Evolutionary conservation across 2,329 filamentous ascomycete genomes (phyloP).

Genomic region (Clarireedia homoeocarpa): DNA sequence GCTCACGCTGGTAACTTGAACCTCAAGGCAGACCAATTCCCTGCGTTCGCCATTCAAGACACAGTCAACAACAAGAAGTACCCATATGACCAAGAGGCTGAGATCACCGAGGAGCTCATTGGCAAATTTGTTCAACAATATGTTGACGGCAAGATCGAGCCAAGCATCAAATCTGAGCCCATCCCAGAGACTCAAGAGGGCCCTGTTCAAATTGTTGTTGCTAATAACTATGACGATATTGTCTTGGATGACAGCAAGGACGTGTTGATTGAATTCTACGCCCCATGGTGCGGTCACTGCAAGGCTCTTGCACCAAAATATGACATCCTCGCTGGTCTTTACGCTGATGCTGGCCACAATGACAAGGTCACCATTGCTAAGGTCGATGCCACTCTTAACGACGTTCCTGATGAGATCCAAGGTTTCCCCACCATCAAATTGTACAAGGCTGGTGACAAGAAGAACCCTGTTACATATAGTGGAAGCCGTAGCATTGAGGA

Average conservation of each 20-base stretch:
- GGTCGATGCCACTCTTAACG: constrained; percentile 93
- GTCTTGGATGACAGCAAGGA: constrained; percentile 94
- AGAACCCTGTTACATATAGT: constrained; percentile 74
- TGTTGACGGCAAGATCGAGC: constrained; percentile 77
- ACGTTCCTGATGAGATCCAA: constrained; percentile 92
- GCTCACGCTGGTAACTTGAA: constrained; percentile 96
- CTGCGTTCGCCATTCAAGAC: constrained; percentile 96
- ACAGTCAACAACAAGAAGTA: constrained; percentile 94
- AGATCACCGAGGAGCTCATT: constrained; percentile 62
- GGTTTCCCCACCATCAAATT: constrained; percentile 99
- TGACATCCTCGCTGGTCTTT: constrained; percentile 77
- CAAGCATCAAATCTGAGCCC: constrained; percentile 97
- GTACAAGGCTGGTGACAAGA: constrained; percentile 85
- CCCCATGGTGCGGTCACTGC: constrained; percentile 99
- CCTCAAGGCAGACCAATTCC: constrained; percentile 91
- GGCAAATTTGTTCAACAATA: constrained; percentile 81
- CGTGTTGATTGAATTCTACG: constrained; percentile 96
- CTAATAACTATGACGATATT: constrained; percentile 85
- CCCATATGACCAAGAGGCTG: constrained; percentile 79
- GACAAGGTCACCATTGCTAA: constrained; percentile 89
- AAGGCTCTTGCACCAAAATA: constrained; percentile 96
- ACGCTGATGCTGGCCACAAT: constrained; percentile 68
- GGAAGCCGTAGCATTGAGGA: constrained; percentile 88
- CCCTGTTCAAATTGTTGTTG: constrained; percentile 79
- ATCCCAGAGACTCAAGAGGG: constrained; percentile 91